Evolutionary conservation across 2,329 filamentous ascomycete genomes (phyloP), one percentile per base, ranked within the genome.

Genomic region (Ascochyta pisi): DNA sequence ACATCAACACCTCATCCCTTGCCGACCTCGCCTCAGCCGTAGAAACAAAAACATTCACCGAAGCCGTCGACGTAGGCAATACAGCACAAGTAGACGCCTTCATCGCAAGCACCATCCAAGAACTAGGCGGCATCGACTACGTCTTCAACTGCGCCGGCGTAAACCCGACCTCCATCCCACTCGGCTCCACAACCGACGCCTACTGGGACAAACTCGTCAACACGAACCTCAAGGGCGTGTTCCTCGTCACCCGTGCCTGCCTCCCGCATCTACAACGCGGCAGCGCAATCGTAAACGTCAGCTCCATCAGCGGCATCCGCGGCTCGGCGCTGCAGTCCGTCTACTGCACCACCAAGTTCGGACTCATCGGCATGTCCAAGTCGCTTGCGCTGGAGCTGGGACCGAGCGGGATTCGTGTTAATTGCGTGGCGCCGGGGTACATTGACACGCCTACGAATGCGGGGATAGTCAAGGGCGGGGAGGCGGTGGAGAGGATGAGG

Each of bases 381-480:
- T 67, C 62, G 37, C 62, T 72, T 27, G 71, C 71, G 45, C 55
- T 73, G 4, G 73, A 75, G 37, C 54, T 74, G 1, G 73, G 71
- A 2, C 71, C 71, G 0, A 52, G 61, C 2, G 73, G 73, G 0
- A 67, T 74, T 1, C 34, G 73, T 2, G 67, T 69, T 10, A 73
- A 74, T 58, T 62, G 67, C 13, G 62, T 74, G 39, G 65, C 64
- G 23, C 71, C 71, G 13, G 80, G 78, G 4, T 78, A 79, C 41
- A 81, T 80, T 44, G 72, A 80, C 58, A 82, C 79, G 46, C 78
- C 79, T 15, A 77, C 76, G 6, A 83, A 82, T 71, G 79, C 80
- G 7, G 78, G 78, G 4, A 80, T 84, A 29, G 76, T 82, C 1
- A 78, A 74, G 46, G 83, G 83, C 0, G 73, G 75, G 0, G 79